phyloP scores from a whole-genome alignment of 148 eudicot species.

The Chenopodium formosanum region DNA sequence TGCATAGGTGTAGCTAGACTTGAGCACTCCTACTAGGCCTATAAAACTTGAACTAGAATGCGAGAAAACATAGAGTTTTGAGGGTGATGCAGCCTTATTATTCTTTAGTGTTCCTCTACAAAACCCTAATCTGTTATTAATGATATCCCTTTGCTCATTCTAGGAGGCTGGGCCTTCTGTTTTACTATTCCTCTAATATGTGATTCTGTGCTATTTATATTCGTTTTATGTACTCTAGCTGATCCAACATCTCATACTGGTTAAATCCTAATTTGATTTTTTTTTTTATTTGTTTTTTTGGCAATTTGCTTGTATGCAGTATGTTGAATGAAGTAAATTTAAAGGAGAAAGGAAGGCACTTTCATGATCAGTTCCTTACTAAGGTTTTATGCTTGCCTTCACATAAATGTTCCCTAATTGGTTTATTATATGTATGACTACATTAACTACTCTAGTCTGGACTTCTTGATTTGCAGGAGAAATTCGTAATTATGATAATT shows the following conservation, averaged over 20 bases:
- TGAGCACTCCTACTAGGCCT: not conserved
- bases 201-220: no score
- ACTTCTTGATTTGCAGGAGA: not conserved
- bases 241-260: not conserved
- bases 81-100: not conserved
- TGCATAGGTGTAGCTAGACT: not conserved
- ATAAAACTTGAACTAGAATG: not conserved
- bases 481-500: not conserved
- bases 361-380: slow-evolving; percentile 89
- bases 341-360: slow-evolving; percentile 94
- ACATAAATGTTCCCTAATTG: not conserved
- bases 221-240: not conserved
- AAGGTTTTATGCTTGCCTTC: slow-evolving; percentile 51
- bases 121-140: not conserved
- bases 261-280: not conserved
- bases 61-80: not conserved
- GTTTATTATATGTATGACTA: not conserved
- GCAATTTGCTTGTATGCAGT: slow-evolving; percentile 43
- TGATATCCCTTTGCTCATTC: not conserved
- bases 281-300: not conserved
- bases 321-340: slow-evolving; percentile 74
- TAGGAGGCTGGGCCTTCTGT: not conserved
- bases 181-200: not conserved
- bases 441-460: not conserved
- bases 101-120: not conserved